Conservation (phyloP, 257 asterid genomes). For the Rhazya stricta region DNA sequence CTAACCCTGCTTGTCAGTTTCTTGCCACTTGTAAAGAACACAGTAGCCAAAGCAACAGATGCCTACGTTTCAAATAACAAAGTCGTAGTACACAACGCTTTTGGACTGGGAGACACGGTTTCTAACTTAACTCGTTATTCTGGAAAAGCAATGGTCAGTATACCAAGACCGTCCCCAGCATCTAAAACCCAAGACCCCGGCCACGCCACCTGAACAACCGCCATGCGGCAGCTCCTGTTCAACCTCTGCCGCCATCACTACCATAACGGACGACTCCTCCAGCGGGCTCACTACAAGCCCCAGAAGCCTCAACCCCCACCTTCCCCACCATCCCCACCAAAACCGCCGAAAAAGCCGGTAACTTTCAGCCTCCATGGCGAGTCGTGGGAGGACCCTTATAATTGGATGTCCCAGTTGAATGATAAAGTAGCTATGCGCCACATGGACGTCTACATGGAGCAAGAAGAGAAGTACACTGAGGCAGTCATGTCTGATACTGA, state of each 20-base stretch:
- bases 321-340: constrained; percentile 72
- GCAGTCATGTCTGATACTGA: constrained; percentile 82
- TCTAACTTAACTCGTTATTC: no score
- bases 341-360: constrained; percentile 77
- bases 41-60: no score
- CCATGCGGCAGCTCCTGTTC: constrained; percentile 64
- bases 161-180: no score
- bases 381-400: constrained; percentile 83
- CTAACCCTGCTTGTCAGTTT: no score
- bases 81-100: no score
- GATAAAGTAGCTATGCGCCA: constrained; percentile 95
- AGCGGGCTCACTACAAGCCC: constrained; percentile 59
- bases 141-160: not conserved
- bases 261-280: constrained; percentile 26
- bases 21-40: no score
- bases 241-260: constrained; percentile 38
- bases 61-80: no score
- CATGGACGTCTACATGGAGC: constrained; percentile 97
- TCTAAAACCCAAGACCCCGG: constrained; percentile 18
- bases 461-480: constrained; percentile 94
- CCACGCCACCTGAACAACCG: constrained; percentile 10
- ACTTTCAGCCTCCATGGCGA: constrained; percentile 64
- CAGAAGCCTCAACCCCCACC: constrained; percentile 62
- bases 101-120: no score
- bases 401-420: constrained; percentile 85